Base-by-base conservation (phyloP, 2,329 filamentous ascomycete species). In the Metarhizium sp. region DNA sequence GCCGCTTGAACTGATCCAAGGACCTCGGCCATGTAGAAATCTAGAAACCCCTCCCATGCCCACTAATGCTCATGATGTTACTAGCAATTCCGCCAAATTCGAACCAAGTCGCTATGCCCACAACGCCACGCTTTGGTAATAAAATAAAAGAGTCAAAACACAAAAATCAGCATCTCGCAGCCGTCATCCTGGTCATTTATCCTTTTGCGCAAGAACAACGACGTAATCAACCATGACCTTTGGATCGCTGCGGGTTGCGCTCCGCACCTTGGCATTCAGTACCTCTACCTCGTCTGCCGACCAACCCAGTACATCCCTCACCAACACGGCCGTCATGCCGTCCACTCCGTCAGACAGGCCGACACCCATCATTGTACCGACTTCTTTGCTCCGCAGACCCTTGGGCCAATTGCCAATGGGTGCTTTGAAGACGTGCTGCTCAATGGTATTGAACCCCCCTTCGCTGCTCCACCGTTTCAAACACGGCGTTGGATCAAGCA, bases 281-380 rank as follows among this genome's bases (percentile, higher is more conserved):
- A 73, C 67, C 67, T 78, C 72, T 2, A 78, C 75, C 55, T 75
- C 69, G n/a, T 73, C 73, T 25, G 65, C 61, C 1, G 66, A 70
- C 61, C 71, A 68, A 2, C 70, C 71, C 51, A 73, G 53, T 0
- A 74, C 68, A 13, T 74, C 70, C 14, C 66, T 62, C 59, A 69
- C 66, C 14, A 73, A 55, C 5, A 68, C 69, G 20, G 71, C 64
- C 1, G 71, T 71, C 38, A 73, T 70, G 2, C 68, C 71, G 53
- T 67, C 66, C 14, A 75, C 65, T 0, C 72, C 73, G 2, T 72
- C 68, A 2, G 63, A 55, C 46, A 69, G 69, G 34, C 71, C 72
- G 1, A 64, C 55, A 32, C 67, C 66, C 71, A 73, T 73, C 6
- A 73, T 62, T 36, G 65, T 65, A 0, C 73, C 73, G 6, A 74